Conservation (phyloP, 1,139 yeast genomes). For the Pichia terricola region DNA sequence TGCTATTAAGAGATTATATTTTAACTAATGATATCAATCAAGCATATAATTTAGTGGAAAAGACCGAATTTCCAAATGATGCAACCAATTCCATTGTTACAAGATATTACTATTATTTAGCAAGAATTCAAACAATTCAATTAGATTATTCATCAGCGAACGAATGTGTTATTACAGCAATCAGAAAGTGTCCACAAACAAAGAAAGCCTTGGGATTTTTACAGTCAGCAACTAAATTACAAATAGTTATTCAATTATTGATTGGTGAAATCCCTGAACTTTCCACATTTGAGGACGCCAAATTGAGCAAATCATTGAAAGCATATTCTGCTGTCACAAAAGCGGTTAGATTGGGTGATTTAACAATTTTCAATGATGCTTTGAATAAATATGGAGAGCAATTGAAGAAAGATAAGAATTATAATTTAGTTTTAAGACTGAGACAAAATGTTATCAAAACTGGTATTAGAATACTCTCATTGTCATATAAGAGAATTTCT, state of each 20-base stretch:
- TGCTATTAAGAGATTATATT: conserved; percentile 73
- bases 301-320: conserved; percentile 47
- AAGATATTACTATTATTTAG: conserved; percentile 82
- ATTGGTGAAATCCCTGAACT: conserved; percentile 98
- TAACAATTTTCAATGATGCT: conserved; percentile 71
- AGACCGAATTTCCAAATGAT: conserved; percentile 75
- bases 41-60: conserved; percentile 84
- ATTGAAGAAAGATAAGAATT: conserved; percentile 71
- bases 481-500: conserved; percentile 85
- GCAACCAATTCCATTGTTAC: conserved; percentile 89
- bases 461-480: conserved; percentile 87
- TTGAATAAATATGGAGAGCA: conserved; percentile 52
- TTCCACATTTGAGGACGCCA: conserved; percentile 60
- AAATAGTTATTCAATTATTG: conserved; percentile 78
- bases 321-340: conserved; percentile 85
- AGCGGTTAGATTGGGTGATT: conserved; percentile 90
- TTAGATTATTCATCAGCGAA: conserved; percentile 87
- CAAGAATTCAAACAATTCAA: conserved; percentile 85
- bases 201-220: conserved; percentile 76
- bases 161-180: conserved; percentile 84
- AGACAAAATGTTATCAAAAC: conserved; percentile 97
- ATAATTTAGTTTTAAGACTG: conserved; percentile 75
- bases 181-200: conserved; percentile 96
- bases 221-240: conserved; percentile 83
- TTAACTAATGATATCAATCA: conserved; percentile 72